Percentiles rank a stretch among this genome's conserved stretches.
Evolutionary conservation across 2,329 filamentous ascomycete genomes (phyloP).

Genomic region (Ophiostoma himal-ulmi): DNA sequence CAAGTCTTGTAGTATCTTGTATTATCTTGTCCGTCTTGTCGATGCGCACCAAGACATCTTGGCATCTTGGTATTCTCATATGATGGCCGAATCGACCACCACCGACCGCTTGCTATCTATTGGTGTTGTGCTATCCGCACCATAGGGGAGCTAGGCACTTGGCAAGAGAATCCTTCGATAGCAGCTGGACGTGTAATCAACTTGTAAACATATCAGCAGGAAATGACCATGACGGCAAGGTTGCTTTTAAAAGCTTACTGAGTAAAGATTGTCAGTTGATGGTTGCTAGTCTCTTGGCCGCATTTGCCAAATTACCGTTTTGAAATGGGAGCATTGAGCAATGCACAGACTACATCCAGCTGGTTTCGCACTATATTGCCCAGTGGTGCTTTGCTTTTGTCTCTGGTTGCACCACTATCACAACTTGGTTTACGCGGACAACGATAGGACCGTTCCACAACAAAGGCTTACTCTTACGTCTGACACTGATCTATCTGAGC

Average conservation of each 20-base stretch:
- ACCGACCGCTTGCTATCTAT: neutral
- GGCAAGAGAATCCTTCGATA: neutral
- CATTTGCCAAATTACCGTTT: too few relatives aligned
- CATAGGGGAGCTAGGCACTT: neutral
- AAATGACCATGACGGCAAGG: neutral
- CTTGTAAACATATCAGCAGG: neutral
- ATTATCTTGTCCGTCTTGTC: constrained; percentile 1
- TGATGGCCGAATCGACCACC: neutral
- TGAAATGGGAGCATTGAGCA: too few relatives aligned
- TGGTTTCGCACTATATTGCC: neutral
- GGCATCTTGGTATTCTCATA: constrained; percentile 1
- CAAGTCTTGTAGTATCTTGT: neutral
- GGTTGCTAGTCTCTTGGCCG: neutral
- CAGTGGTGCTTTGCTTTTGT: neutral
- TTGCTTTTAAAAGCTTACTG: neutral
- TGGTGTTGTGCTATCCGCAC: neutral
- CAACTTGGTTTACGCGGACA: neutral
- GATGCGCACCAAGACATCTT: constrained; percentile 4
- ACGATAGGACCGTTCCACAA: too few relatives aligned
- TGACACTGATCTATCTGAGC: too few relatives aligned
- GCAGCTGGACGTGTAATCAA: neutral
- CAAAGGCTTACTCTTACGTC: too few relatives aligned
- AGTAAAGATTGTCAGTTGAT: neutral
- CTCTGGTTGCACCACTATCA: neutral
- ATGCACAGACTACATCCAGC: neutral